Conservation (phyloP, 768 basidiomycete genomes). For the Coprinopsis marcescibilis region DNA sequence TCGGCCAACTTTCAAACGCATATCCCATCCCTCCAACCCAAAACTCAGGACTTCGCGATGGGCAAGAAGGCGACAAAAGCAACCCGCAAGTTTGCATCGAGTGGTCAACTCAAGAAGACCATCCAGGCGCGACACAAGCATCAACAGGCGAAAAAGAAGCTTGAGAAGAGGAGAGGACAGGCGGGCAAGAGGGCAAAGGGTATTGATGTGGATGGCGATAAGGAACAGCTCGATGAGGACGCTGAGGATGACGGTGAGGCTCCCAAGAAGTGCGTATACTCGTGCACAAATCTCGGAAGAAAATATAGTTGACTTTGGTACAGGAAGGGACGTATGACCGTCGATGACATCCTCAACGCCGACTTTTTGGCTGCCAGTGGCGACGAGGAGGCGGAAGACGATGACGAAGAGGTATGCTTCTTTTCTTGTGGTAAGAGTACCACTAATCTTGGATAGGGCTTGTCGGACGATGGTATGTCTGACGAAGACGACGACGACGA, state of each 20-base stretch:
- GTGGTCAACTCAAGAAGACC: conserved; percentile 81
- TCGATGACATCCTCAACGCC: conserved; percentile 71
- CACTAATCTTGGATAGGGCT: conserved; percentile 16
- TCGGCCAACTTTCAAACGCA: neutral
- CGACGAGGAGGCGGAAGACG: conserved; percentile 35
- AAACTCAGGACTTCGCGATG: conserved; percentile 20
- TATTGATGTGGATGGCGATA: conserved; percentile 28
- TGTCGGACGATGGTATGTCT: conserved; percentile 19
- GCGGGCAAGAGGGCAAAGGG: conserved; percentile 21
- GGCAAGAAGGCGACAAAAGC: conserved; percentile 68
- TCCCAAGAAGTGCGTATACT: conserved; percentile 22
- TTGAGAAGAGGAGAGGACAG: conserved; percentile 50
- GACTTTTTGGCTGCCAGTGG: conserved; percentile 66
- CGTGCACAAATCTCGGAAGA: conserved; percentile 11
- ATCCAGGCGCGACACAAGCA: conserved; percentile 82
- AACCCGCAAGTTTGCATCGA: conserved; percentile 82
- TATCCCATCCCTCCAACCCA: neutral
- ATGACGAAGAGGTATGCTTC: conserved; percentile 13
- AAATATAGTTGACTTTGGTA: neutral
- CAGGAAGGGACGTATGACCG: conserved; percentile 53
- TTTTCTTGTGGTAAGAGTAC: neutral
- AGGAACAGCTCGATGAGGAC: conserved; percentile 29
- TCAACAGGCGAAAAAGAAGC: conserved; percentile 68
- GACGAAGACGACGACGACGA: conserved; percentile 44
- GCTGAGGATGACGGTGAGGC: conserved; percentile 32